These are phyloP conservation scores for Penicillium crustosum DNA, from an alignment of 2,329 filamentous ascomycete genomes.

Conservation along the genomic window DNA sequence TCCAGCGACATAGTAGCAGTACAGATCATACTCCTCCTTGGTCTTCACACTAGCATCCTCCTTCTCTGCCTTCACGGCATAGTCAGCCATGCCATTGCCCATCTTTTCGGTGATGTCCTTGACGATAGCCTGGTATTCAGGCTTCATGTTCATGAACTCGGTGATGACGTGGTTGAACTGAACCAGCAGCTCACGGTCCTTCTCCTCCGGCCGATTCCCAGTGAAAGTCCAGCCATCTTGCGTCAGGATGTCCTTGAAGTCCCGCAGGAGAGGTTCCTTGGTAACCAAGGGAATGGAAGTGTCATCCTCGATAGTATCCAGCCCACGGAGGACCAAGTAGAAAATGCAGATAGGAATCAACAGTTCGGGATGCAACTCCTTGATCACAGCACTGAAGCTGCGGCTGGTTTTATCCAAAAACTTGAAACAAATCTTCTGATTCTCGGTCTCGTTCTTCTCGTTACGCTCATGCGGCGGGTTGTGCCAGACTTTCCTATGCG, in stretches of 20 bases:
- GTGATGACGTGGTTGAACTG: slow-evolving; percentile 84
- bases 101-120: slow-evolving; percentile 90
- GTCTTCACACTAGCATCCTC: slow-evolving; percentile 79
- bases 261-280: slow-evolving; percentile 82
- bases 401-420: slow-evolving; percentile 86
- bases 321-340: slow-evolving; percentile 85
- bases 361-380: slow-evolving; percentile 92
- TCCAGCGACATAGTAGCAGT: slow-evolving; percentile 98
- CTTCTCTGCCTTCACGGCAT: slow-evolving; percentile 77
- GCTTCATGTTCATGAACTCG: slow-evolving; percentile 87
- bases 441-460: slow-evolving; percentile 68
- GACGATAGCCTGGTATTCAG: slow-evolving; percentile 80
- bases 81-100: slow-evolving; percentile 99
- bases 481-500: slow-evolving; percentile 87
- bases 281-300: slow-evolving; percentile 80
- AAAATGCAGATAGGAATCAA: slow-evolving; percentile 86
- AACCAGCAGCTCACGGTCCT: slow-evolving; percentile 87
- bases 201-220: slow-evolving; percentile 85
- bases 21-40: slow-evolving; percentile 86
- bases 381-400: slow-evolving; percentile 89
- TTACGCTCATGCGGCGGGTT: slow-evolving; percentile 86
- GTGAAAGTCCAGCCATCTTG: slow-evolving; percentile 87
- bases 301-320: slow-evolving; percentile 99
- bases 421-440: slow-evolving; percentile 79
- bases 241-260: slow-evolving; percentile 77